Base-by-base conservation (phyloP, 345 rosid genomes). In the Abelmoschus esculentus region DNA sequence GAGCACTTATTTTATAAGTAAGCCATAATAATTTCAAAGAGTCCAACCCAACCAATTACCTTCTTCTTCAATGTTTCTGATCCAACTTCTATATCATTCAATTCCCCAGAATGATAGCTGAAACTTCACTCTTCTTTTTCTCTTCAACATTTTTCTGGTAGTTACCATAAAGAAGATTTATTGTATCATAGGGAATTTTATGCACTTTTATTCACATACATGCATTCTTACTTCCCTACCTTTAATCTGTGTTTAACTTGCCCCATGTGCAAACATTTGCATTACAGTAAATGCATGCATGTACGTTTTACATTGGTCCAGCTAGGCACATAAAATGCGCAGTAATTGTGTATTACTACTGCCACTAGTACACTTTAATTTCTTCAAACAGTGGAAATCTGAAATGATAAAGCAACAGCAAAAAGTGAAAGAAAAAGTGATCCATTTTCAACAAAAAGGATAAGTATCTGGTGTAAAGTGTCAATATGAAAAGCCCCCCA, bases 401-500 rank as follows among this genome's bases (percentile, higher is more conserved):
- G 1, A 6, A 11, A 42, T 22, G 68, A 40, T 63, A 26, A 38
- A 38, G 29, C 19, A 18, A 29, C 31, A 42, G 32, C 53, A 46
- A 28, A 28, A 28, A 28, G 57, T 26, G 26, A 47, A 56, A 26
- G 61, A 56, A 66, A 49, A 66, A 66, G 57, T 28, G 4, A 4
- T 29, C 22, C 56, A 28, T 22, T 70, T 28, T 26, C n/a, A 70
- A 40, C 22, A 58, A 42, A 70, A 57, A 4, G 42, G 13, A 15
- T 5, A 34, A 44, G 11, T 55, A 19, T 10, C 40, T 7, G 6
- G 2, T 36, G 40, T 54, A 19, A 54, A 54, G 8, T 10, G 63
- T 59, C 7, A 58, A 46, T 12, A 59, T 59, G 73, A 70, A 70
- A 57, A 59, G 56, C 6, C 9, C 32, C 46, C 46, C 31, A 31